phyloP scores from a whole-genome alignment of 2,329 filamentous ascomycete genomes.

The Colletotrichum liaoningense region DNA sequence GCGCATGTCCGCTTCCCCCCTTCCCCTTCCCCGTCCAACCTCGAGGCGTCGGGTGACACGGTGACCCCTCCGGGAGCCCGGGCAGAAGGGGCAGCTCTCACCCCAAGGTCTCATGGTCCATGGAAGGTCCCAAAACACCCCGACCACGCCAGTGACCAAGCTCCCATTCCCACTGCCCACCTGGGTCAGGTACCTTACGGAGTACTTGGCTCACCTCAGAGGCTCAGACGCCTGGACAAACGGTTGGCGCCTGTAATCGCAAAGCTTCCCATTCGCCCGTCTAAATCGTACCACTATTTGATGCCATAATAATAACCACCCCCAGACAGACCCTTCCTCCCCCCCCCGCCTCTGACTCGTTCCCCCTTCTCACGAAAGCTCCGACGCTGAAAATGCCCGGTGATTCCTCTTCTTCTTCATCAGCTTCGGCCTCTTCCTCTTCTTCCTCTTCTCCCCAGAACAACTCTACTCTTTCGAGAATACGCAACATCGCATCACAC shows the following conservation, averaged over 20 bases:
- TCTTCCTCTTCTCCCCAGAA: conserved; percentile 55
- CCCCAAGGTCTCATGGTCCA: too few relatives aligned
- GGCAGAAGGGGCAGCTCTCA: not conserved
- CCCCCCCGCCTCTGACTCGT: conserved; percentile 21
- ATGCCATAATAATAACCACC: conserved; percentile 35
- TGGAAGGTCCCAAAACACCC: not conserved
- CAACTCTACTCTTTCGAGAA: conserved; percentile 59
- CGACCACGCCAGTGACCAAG: not conserved
- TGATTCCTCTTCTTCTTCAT: conserved; percentile 49
- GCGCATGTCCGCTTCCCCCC: conserved; percentile 25
- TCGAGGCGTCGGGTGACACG: not conserved
- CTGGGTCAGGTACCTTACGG: too few relatives aligned
- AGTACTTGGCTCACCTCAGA: not conserved
- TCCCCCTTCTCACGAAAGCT: conserved; percentile 33
- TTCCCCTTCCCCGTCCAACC: conserved; percentile 3
- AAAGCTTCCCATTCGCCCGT: conserved; percentile 36
- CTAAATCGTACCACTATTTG: conserved; percentile 34
- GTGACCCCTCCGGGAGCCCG: not conserved
- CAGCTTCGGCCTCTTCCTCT: conserved; percentile 48
- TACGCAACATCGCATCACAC: conserved; percentile 75
- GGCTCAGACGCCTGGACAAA: not conserved
- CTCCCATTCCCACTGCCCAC: not conserved
- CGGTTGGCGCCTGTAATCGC: conserved; percentile 34
- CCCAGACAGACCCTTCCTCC: conserved; percentile 27
- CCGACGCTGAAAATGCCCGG: conserved; percentile 35